Evolutionary conservation across 331 rosid species (phyloP).

Genomic region (Quercus tomentella): DNA sequence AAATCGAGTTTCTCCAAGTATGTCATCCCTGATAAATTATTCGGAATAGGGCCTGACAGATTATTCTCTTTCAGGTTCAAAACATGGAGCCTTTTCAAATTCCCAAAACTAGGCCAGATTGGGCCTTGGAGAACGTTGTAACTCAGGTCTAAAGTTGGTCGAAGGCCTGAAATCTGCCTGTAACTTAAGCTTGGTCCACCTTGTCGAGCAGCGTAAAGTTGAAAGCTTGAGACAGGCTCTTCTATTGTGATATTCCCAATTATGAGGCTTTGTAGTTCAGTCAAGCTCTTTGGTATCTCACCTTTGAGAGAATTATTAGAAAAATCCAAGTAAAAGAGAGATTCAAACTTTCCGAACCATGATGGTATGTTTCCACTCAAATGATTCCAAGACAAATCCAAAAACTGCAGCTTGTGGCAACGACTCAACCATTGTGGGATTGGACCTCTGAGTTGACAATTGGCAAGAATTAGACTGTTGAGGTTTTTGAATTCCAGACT

Average conservation of each 20-base stretch:
- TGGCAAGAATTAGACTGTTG: slow-evolving; percentile 6
- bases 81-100: slow-evolving; percentile 23
- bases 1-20: slow-evolving; percentile 25
- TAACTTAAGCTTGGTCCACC: not conserved
- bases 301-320: slow-evolving; percentile 28
- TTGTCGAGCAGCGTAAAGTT: not conserved
- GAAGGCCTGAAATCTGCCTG: slow-evolving; percentile 5
- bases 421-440: slow-evolving; percentile 28
- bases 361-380: slow-evolving; percentile 25
- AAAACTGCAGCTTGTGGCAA: slow-evolving; percentile 19
- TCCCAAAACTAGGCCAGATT: slow-evolving; percentile 25
- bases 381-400: slow-evolving; percentile 20
- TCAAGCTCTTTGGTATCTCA: slow-evolving; percentile 23
- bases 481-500: slow-evolving; percentile 15
- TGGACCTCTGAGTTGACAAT: slow-evolving; percentile 22
- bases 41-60: slow-evolving; percentile 21
- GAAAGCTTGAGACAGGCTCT: not conserved
- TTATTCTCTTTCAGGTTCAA: slow-evolving; percentile 12
- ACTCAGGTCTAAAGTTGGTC: slow-evolving; percentile 23
- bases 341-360: slow-evolving; percentile 29
- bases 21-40: slow-evolving; percentile 17
- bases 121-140: slow-evolving; percentile 22
- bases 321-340: slow-evolving; percentile 25
- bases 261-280: slow-evolving; percentile 7
- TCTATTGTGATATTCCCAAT: slow-evolving; percentile 3